Evolutionary conservation across 1,284 basidiomycete species (phyloP).

Genomic region (Ceratobasidium sp.): DNA sequence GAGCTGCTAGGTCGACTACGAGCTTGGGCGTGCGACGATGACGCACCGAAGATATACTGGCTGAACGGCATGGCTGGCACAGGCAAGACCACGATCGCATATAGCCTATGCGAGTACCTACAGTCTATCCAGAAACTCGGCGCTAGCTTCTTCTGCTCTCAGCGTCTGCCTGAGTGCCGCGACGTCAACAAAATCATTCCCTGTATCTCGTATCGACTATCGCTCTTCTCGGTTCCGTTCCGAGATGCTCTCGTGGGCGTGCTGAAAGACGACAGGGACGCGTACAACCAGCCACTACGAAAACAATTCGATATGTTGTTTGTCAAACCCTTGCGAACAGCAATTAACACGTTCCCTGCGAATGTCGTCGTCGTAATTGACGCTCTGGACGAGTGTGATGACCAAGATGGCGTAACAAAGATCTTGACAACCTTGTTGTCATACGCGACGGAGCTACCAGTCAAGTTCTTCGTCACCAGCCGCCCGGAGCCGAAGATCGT

Average conservation of each 20-base stretch:
- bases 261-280: background rate
- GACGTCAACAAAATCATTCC: conserved; percentile 7
- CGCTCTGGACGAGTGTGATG: conserved; percentile 13
- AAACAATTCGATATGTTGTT: background rate
- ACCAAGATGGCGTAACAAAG: background rate
- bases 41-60: conserved; percentile 2
- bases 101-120: background rate
- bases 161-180: conserved; percentile 2
- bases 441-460: background rate
- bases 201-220: background rate
- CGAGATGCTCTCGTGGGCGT: background rate
- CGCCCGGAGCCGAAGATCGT: conserved; percentile 2
- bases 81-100: conserved; percentile 12
- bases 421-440: background rate
- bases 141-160: conserved; percentile 25
- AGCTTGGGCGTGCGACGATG: background rate
- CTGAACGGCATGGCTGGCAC: conserved; percentile 37
- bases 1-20: background rate
- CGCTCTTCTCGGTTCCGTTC: background rate
- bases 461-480: conserved; percentile 1
- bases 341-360: background rate
- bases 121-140: background rate
- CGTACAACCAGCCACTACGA: background rate
- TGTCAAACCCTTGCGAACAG: background rate
- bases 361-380: conserved; percentile 2